These are phyloP conservation scores for Globisporangium uncinulatum DNA, from an alignment of 352 stramenopile genomes.

Conservation along the genomic window DNA sequence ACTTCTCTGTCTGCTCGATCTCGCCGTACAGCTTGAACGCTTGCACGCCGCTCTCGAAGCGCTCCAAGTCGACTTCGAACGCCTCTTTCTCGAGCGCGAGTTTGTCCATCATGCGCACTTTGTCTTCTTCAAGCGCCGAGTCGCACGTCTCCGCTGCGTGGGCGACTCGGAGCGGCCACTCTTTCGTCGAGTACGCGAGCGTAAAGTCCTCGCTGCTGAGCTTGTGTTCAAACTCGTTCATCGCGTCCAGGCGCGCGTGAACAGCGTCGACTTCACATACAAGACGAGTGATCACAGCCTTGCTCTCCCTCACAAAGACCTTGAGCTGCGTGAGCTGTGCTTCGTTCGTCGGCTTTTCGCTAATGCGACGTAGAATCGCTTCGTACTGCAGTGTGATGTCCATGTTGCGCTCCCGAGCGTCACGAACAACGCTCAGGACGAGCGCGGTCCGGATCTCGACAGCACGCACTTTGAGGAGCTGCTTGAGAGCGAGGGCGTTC, in stretches of 20 bases:
- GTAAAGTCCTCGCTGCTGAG: conserved; percentile 87
- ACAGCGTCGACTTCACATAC: conserved; percentile 72
- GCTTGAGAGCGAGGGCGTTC: conserved; percentile 57
- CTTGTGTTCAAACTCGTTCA: conserved; percentile 83
- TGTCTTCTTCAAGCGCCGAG: conserved; percentile 87
- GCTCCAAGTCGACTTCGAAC: conserved; percentile 80
- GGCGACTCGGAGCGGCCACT: conserved; percentile 79
- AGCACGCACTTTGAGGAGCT: conserved; percentile 59
- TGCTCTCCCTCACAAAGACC: conserved; percentile 84
- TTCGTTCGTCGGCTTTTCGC: conserved; percentile 91
- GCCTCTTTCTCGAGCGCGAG: conserved; percentile 89
- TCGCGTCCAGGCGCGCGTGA: conserved; percentile 59
- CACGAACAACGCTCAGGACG: conserved; percentile 74
- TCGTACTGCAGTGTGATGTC: conserved; percentile 88
- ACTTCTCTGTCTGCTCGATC: conserved; percentile 86
- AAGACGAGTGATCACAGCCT: conserved; percentile 68
- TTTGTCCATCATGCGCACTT: conserved; percentile 93
- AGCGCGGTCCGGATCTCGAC: conserved; percentile 70
- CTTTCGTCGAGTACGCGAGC: conserved; percentile 87
- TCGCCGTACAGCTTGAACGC: conserved; percentile 86
- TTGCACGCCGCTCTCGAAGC: conserved; percentile 87
- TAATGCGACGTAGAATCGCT: conserved; percentile 84
- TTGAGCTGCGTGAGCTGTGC: conserved; percentile 87
- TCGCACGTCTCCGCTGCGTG: conserved; percentile 81
- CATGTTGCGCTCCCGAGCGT: conserved; percentile 78